These are phyloP conservation scores for Phytophthora podocarpi DNA, from an alignment of 352 stramenopile species.

Conservation along the genomic window DNA sequence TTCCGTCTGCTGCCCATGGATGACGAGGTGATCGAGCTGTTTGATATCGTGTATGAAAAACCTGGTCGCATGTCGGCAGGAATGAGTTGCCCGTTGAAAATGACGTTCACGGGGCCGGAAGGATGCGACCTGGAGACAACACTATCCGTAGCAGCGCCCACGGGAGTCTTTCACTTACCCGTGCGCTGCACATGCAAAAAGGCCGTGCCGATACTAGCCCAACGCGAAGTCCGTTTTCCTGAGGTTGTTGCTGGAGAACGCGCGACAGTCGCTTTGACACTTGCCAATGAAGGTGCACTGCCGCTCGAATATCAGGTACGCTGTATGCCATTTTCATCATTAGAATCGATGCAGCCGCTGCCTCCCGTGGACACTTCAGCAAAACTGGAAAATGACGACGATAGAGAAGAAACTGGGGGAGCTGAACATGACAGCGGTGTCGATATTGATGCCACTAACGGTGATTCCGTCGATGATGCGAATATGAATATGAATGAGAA, in stretches of 20 bases:
- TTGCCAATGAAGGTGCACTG: constrained; percentile 81
- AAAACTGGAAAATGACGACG: not conserved
- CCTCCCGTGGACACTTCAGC: not conserved
- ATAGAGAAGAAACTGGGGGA: not conserved
- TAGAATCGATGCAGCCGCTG: not conserved
- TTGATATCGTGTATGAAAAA: constrained; percentile 87
- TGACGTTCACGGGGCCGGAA: constrained; percentile 71
- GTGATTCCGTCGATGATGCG: not conserved
- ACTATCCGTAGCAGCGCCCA: constrained; percentile 76
- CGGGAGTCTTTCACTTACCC: constrained; percentile 77
- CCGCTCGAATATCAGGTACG: constrained; percentile 54
- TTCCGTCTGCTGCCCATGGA: constrained; percentile 86
- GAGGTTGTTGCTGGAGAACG: constrained; percentile 85
- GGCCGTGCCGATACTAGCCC: constrained; percentile 63
- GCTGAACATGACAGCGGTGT: not conserved
- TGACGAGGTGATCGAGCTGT: constrained; percentile 80
- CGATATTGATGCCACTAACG: not conserved
- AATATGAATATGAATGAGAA: not conserved
- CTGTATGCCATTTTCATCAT: not conserved
- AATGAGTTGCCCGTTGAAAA: constrained; percentile 73
- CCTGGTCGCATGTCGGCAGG: constrained; percentile 91
- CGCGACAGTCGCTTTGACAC: constrained; percentile 46
- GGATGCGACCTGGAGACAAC: constrained; percentile 69
- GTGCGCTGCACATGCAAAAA: constrained; percentile 87
- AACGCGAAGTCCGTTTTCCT: constrained; percentile 53